These are phyloP conservation scores for Candida multigemmis DNA, from an alignment of 805 yeast species.

Conservation along the genomic window DNA sequence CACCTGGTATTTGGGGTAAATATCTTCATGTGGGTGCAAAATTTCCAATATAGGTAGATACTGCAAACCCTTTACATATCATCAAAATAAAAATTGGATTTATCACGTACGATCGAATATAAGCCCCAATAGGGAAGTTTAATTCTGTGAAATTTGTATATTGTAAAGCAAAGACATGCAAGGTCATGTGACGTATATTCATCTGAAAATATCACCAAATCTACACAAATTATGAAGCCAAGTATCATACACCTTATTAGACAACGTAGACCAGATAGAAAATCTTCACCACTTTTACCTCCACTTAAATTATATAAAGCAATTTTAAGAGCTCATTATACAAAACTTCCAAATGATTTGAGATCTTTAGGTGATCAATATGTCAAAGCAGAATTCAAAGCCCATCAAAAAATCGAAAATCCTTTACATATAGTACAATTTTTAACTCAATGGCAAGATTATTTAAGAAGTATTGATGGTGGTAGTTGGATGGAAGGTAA, in stretches of 20 bases:
- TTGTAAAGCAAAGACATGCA: too few relatives aligned
- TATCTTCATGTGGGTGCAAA: too few relatives aligned
- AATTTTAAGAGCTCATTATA: conserved; percentile 70
- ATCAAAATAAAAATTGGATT: too few relatives aligned
- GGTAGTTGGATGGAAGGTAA: conserved; percentile 32
- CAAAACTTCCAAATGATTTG: conserved; percentile 56
- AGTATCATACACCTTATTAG: conserved; percentile 24
- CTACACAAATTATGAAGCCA: conserved; percentile 22
- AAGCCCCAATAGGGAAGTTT: too few relatives aligned
- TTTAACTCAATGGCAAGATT: conserved; percentile 90
- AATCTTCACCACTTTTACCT: conserved; percentile 51
- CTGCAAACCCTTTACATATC: too few relatives aligned
- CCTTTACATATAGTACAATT: conserved; percentile 94
- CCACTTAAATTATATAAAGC: conserved; percentile 73
- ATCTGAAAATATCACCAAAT: conserved; percentile 1
- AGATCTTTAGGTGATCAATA: conserved; percentile 82
- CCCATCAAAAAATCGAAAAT: conserved; percentile 74
- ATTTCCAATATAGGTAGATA: too few relatives aligned
- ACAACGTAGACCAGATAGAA: conserved; percentile 32
- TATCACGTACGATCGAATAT: too few relatives aligned
- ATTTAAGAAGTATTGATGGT: conserved; percentile 47
- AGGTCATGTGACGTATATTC: too few relatives aligned
- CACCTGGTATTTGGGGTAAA: too few relatives aligned
- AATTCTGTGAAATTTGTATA: too few relatives aligned
- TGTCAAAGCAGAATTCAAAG: conserved; percentile 81